Evolutionary conservation across 192 early-diverging fungal species (phyloP).

Genomic region (Dissophora ornata): DNA sequence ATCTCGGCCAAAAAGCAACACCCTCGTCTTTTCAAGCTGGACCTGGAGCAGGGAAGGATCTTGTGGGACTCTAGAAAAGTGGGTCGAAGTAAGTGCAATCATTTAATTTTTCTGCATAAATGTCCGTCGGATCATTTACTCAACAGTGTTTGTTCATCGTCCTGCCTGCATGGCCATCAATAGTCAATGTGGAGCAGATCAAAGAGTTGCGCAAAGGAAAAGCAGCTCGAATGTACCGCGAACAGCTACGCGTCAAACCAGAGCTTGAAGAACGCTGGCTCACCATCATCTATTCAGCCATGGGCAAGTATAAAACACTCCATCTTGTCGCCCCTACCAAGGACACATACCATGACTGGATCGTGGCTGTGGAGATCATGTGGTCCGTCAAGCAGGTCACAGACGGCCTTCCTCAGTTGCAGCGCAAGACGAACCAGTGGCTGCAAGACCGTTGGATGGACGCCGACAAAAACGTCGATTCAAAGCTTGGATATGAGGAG

Average conservation of each 20-base stretch:
- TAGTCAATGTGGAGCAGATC: slow-evolving; percentile 62
- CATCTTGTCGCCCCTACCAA: slow-evolving; percentile 56
- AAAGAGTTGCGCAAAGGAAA: slow-evolving; percentile 58
- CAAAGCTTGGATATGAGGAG: slow-evolving; percentile 56
- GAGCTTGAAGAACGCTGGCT: slow-evolving; percentile 56
- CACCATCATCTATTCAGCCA: slow-evolving; percentile 56
- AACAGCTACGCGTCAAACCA: slow-evolving; percentile 43
- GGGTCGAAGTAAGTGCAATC: slow-evolving; percentile 54
- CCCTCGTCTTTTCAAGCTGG: slow-evolving; percentile 53
- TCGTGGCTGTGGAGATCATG: slow-evolving; percentile 52
- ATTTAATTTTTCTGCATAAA: no score
- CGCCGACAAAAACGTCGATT: slow-evolving; percentile 57
- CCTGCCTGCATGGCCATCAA: slow-evolving; percentile 1
- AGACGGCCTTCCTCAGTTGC: slow-evolving; percentile 52
- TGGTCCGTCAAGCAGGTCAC: slow-evolving; percentile 53
- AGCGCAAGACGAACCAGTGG: slow-evolving; percentile 55
- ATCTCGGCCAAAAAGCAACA: slow-evolving; percentile 57
- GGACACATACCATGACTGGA: slow-evolving; percentile 54
- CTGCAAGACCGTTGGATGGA: slow-evolving; percentile 59
- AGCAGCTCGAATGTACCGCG: slow-evolving; percentile 54
- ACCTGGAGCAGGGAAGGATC: slow-evolving; percentile 55
- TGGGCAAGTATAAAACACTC: slow-evolving; percentile 58
- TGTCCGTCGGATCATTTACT: slow-evolving; percentile 5
- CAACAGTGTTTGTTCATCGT: neutral
- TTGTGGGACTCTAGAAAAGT: slow-evolving; percentile 61